Base-by-base conservation (phyloP, 345 rosid genomes). In the Combretum micranthum region DNA sequence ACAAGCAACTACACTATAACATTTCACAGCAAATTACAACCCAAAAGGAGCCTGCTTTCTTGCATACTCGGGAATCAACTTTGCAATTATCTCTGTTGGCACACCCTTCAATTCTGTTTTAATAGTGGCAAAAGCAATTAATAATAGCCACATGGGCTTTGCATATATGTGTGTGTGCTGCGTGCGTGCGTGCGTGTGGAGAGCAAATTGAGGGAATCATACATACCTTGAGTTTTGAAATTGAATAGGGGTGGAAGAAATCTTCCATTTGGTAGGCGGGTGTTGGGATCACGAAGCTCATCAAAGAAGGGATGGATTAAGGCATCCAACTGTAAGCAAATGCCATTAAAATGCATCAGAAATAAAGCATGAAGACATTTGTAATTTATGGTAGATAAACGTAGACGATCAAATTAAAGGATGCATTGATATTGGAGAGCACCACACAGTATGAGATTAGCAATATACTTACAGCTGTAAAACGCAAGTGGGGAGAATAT, bases 251-350 rank as follows among this genome's bases (percentile, higher is more conserved):
- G 95, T 2, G 95, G 99, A 67, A 90, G 87, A 78, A 84, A 75
- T 12, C 88, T 92, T 25, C 95, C 95, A 53, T 84, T 87, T 52
- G 99, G 99, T 66, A 94, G 60, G 60, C 88, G 82, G 8, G 88
- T 68, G 37, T 75, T 87, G 2, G 77, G 86, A 60, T 90, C 95
- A 14, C 95, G 92, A 48, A 94, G 71, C 77, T 94, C 99, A 17
- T 94, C 96, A 65, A 94, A 94, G 75, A 94, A 94, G 23, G 97
- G 97, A 65, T 94, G 97, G 53, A 72, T 80, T 77, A 94, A 71
- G 47, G 90, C 90, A 61, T 90, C 95, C 22, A 85, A 76, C 99
- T 90, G 77, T 73, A 74, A 60, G 0, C 20, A 52, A 53, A 50
- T 46, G 16, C 53, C 46, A 48, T 19, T 16, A 20, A 15, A 37